Base-by-base conservation (phyloP, 2,329 filamentous ascomycete species). In the Ophiognomonia clavigignenti-juglandacearum region DNA sequence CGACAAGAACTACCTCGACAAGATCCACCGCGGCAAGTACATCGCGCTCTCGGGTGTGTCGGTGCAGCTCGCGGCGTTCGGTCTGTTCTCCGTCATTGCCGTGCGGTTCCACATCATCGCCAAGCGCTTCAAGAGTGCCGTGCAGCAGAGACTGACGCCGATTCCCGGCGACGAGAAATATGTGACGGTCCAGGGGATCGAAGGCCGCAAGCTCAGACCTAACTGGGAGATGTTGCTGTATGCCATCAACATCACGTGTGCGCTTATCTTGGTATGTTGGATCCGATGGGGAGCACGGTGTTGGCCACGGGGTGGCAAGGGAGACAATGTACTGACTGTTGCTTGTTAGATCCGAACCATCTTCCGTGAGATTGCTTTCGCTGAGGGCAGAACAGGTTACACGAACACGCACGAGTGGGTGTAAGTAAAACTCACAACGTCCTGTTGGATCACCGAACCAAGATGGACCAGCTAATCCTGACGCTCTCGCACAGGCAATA, bases 81-180 rank as follows among this genome's bases (percentile, higher is more conserved):
- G 71, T 1, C 57, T 75, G 3, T 75, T 75, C 46, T 64, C 62
- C 4, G 46, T 75, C 22, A 59, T 72, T 6, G 70, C 71, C 1
- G 58, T 65, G 3, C 66, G 72, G 6, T 75, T 75, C 54, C 69
- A 73, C 52, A 71, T 73, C 44, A 69, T 65, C 4, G 70, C 68
- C 1, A 65, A 61, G 46, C 57, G 56, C 20, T 72, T 71, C 53
- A 54, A 53, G 5, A 51, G 54, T 6, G 51, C 52, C 10, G 56
- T 65, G 8, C 51, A 59, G 16, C 52, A 64, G 47, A 56, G 62
- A 20, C 54, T 63, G 29, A 53, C 53, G 36, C 36, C 57, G 45
- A 50, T 54, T 27, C 47, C 61, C 29, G 46, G 61, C 39, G 52
- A 59, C 38, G 52, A 59, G 44, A 77, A 74, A 44, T 44, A 52